Percentiles rank a stretch among this genome's conserved stretches.
phyloP scores from a whole-genome alignment of 75 land plant genomes.

The Sequoiadendron giganteum region DNA sequence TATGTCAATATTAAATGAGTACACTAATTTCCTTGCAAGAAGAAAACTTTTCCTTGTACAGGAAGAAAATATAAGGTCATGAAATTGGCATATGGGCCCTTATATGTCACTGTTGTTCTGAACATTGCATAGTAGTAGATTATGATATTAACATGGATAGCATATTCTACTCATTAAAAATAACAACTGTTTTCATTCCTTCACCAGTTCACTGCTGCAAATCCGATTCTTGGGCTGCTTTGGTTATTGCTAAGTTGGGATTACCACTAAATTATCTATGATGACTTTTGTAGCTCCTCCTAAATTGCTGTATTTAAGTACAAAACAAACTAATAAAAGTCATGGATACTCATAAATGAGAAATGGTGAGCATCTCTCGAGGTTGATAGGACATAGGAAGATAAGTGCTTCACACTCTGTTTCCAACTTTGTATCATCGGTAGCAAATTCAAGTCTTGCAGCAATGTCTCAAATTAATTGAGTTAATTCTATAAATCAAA shows the following conservation, averaged over 20 bases:
- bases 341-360: neutral
- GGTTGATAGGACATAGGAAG: neutral
- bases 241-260: neutral
- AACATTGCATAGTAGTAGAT: neutral
- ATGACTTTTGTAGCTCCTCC: neutral
- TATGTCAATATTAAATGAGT: neutral
- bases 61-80: neutral
- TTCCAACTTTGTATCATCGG: neutral
- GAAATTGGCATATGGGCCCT: neutral
- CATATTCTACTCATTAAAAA: neutral
- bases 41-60: neutral
- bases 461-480: too few relatives aligned
- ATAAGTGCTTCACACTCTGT: neutral
- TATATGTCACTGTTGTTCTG: neutral
- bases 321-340: neutral
- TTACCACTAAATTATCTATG: neutral
- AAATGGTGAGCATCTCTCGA: neutral
- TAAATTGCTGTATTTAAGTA: neutral
- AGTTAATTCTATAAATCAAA: too few relatives aligned
- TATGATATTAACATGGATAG: neutral
- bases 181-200: neutral
- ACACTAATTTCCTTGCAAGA: neutral
- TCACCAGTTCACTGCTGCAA: neutral
- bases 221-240: neutral
- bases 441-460: too few relatives aligned